phyloP scores from a whole-genome alignment of 306 rosid species.

The Adenanthera pavonina region DNA sequence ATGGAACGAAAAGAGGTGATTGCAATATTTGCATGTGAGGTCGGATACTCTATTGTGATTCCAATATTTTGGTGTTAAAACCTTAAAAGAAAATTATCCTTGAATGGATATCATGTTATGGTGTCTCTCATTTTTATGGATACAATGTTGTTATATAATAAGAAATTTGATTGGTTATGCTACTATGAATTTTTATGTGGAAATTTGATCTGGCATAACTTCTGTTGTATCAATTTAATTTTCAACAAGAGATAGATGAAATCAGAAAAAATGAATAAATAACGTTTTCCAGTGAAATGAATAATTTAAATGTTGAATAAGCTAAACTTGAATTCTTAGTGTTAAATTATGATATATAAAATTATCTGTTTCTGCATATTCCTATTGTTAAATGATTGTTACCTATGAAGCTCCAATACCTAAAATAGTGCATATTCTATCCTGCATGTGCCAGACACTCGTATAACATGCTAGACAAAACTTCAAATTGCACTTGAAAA shows the following conservation, averaged over 20 bases:
- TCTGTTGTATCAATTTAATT: background rate
- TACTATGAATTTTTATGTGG: background rate
- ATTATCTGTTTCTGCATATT: slow-evolving; percentile 1
- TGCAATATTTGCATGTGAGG: background rate
- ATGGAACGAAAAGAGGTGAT: background rate
- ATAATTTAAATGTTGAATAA: background rate
- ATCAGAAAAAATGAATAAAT: no score
- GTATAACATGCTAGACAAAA: background rate
- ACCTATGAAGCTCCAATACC: background rate
- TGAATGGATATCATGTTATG: background rate
- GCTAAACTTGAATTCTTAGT: background rate
- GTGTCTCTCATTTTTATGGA: background rate
- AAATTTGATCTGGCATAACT: background rate
- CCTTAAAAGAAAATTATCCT: background rate
- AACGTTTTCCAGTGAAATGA: background rate
- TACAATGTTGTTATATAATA: background rate
- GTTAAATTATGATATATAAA: background rate
- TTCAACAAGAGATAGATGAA: no score
- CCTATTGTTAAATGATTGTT: slow-evolving; percentile 11
- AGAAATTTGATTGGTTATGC: no score
- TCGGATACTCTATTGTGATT: background rate
- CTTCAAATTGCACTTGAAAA: background rate
- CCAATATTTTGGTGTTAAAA: background rate
- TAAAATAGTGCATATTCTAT: background rate
- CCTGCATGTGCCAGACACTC: background rate